Evolutionary conservation across 2,329 filamentous ascomycete species (phyloP), one percentile per base, ranked within the genome.

Genomic region (Teratosphaeria destructans): DNA sequence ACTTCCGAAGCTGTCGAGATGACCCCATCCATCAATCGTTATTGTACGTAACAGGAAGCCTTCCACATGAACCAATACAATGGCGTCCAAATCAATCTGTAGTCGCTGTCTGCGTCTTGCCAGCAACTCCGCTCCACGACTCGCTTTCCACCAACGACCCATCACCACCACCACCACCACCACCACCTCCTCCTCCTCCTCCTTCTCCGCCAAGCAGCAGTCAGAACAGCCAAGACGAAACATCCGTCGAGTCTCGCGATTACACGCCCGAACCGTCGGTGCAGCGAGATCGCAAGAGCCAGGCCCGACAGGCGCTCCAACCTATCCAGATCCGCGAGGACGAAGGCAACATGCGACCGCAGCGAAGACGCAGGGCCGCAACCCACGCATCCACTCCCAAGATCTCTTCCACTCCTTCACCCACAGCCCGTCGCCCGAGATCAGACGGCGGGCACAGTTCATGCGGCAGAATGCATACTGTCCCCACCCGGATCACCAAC

Each of bases 401-500:
- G 88, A 96, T 72, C 86, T 99, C 59, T 99, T 97, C 79, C 93
- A 99, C 75, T 85, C 90, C 10, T 95, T 94, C 74, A 89, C 90
- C 39, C 81, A 87, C 64, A 99, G 94, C 14, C 94, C 95, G 8
- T 88, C 93, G 52, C 87, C 90, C 47, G 87, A 89, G 62, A 96
- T 99, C 64, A 85, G 93, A 67, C 85, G 85, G 68, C 86, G 94
- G 66, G 94, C 93, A 32, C 89, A 88, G 10, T 95, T 90, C 70
- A 97, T 97, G 76, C 89, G 87, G 72, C 88, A 95, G 70, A 90
- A 96, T 78, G 93, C 93, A 14, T 89, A 90, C 74, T 99, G 94
- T 71, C 90, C 94, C 29, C 94, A 99, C 70, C 90, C 90, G 5
- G 85, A 88, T 59, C 94, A 99, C 73, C 85, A 86, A 67, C 83